Conservation (phyloP, 1,139 yeast species). For the Blastobotrys serpentis region DNA sequence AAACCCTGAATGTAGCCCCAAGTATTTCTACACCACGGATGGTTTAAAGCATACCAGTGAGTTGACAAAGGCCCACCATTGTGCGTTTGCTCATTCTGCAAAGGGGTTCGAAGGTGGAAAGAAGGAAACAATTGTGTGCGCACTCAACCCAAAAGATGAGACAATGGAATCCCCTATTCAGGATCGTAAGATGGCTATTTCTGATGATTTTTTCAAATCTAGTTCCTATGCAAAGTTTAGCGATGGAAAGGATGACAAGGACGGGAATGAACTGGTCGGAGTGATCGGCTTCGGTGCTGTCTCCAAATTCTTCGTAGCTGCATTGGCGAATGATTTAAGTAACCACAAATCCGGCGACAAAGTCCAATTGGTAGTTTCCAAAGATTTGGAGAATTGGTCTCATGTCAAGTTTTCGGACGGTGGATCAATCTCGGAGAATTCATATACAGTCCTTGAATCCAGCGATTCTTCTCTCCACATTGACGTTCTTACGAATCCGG, state of each 20-base stretch:
- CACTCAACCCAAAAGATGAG: slow-evolving; percentile 45
- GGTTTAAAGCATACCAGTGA: slow-evolving; percentile 49
- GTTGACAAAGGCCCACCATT: slow-evolving; percentile 40
- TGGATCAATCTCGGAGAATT: slow-evolving; percentile 38
- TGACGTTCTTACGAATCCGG: slow-evolving; percentile 39
- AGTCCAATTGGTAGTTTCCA: slow-evolving; percentile 55
- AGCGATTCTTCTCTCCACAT: slow-evolving; percentile 57
- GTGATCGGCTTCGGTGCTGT: slow-evolving; percentile 51
- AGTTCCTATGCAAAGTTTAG: slow-evolving; percentile 30
- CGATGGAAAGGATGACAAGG: slow-evolving; percentile 25
- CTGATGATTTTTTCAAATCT: slow-evolving; percentile 57
- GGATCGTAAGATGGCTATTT: slow-evolving; percentile 45
- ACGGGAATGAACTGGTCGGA: slow-evolving; percentile 34
- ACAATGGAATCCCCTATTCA: slow-evolving; percentile 38
- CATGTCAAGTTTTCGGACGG: slow-evolving; percentile 52
- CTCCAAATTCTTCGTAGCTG: slow-evolving; percentile 53
- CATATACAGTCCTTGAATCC: slow-evolving; percentile 55
- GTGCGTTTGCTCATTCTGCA: slow-evolving; percentile 50
- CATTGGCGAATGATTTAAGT: slow-evolving; percentile 32
- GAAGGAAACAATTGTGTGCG: slow-evolving; percentile 52
- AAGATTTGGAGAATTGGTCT: slow-evolving; percentile 53
- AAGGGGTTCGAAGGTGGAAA: slow-evolving; percentile 43
- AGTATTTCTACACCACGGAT: slow-evolving; percentile 53
- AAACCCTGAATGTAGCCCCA: slow-evolving; percentile 39
- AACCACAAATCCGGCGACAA: slow-evolving; percentile 40